These are phyloP conservation scores for Verbena officinalis DNA, from an alignment of 257 asterid species.

Conservation along the genomic window DNA sequence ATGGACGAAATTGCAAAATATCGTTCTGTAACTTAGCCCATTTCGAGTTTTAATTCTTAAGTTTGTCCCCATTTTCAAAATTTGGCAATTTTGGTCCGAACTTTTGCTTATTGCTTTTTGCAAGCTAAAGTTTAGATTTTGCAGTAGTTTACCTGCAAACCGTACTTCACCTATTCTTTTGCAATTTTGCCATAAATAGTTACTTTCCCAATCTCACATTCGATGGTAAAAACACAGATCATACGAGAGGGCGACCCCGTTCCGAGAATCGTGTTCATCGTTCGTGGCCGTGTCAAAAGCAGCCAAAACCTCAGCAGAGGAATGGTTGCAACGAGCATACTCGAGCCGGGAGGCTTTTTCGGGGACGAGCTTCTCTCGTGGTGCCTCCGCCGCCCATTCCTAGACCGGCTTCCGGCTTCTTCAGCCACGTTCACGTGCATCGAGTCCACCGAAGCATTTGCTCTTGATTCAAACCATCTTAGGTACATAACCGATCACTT, in stretches of 20 bases:
- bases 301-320: constrained; percentile 81
- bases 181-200: too few relatives aligned
- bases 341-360: constrained; percentile 79
- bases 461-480: constrained; percentile 61
- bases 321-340: constrained; percentile 59
- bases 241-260: constrained; percentile 94
- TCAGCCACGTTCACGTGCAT: constrained; percentile 82
- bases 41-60: too few relatives aligned
- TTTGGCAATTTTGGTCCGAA: too few relatives aligned
- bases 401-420: constrained; percentile 80
- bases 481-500: constrained; percentile 83
- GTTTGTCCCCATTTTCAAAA: too few relatives aligned
- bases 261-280: constrained; percentile 71
- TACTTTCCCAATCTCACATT: background rate
- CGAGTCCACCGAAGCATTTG: constrained; percentile 76
- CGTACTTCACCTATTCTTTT: too few relatives aligned
- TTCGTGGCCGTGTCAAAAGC: constrained; percentile 71
- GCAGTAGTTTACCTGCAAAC: too few relatives aligned
- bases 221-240: constrained; percentile 47
- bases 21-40: too few relatives aligned
- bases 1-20: too few relatives aligned
- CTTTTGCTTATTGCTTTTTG: too few relatives aligned
- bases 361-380: constrained; percentile 94
- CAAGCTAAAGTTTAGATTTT: too few relatives aligned
- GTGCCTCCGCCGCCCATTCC: constrained; percentile 95